A percentile compares a stretch with the other conserved stretches of the same genome.
phyloP scores from a whole-genome alignment of 306 rosid genomes.

The Hippophae rhamnoides region DNA sequence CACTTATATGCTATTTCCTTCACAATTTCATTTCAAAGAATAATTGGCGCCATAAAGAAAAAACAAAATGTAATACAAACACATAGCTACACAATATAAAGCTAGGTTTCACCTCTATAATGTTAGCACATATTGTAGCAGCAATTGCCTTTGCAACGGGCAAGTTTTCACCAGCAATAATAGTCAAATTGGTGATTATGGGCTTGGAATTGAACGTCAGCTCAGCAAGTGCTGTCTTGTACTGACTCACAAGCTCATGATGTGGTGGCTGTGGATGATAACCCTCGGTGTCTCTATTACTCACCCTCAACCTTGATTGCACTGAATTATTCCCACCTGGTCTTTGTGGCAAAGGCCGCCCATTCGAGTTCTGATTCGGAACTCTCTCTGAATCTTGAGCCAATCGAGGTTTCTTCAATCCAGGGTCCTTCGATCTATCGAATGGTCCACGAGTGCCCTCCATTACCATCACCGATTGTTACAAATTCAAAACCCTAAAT shows the following conservation, averaged over 20 bases:
- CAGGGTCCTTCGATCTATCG: conserved; percentile 74
- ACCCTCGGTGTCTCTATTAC: conserved; percentile 46
- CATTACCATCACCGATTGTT: conserved; percentile 45
- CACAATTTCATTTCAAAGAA: conserved; percentile 39
- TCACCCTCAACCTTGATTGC: conserved; percentile 41
- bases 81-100: conserved; percentile 37
- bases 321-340: conserved; percentile 29
- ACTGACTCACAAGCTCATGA: conserved; percentile 72
- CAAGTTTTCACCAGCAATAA: conserved; percentile 72
- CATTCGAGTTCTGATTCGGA: conserved; percentile 20
- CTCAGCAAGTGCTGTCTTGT: conserved; percentile 68
- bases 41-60: conserved; percentile 27
- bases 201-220: conserved; percentile 86
- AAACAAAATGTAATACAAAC: conserved; percentile 20
- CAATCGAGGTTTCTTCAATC: conserved; percentile 72
- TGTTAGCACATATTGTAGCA: conserved; percentile 57
- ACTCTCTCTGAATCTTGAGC: conserved; percentile 46
- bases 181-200: conserved; percentile 80
- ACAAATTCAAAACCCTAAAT: conserved; percentile 41
- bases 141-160: conserved; percentile 59
- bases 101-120: conserved; percentile 85
- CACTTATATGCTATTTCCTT: conserved; percentile 13
- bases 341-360: conserved; percentile 58
- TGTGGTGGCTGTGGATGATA: conserved; percentile 60
- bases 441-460: conserved; percentile 76